A percentile compares a stretch with the other conserved stretches of the same genome.
Evolutionary conservation across 2,329 filamentous ascomycete genomes (phyloP).

Genomic region (Penicillium digitatum): DNA sequence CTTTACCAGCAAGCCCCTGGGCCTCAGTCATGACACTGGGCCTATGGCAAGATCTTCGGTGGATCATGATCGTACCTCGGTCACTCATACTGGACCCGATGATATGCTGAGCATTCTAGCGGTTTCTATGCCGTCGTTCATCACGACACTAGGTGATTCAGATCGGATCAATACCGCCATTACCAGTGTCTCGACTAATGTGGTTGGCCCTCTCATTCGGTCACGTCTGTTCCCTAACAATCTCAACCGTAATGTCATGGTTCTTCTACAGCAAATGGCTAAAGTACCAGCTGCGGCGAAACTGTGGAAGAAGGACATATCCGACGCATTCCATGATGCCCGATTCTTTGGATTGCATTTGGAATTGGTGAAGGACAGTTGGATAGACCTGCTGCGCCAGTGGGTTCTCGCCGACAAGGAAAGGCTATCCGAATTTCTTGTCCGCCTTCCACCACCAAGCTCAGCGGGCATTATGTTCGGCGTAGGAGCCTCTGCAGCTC

Average conservation of each 20-base stretch:
- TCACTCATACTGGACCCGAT: constrained; percentile 54
- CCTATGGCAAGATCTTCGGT: constrained; percentile 41
- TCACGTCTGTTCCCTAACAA: constrained; percentile 85
- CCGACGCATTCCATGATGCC: constrained; percentile 85
- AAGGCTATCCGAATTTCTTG: constrained; percentile 73
- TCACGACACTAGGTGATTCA: constrained; percentile 76
- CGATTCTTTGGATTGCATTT: constrained; percentile 74
- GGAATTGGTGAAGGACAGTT: constrained; percentile 64
- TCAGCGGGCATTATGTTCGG: constrained; percentile 97
- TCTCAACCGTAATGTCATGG: constrained; percentile 66
- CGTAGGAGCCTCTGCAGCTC: constrained; percentile 89
- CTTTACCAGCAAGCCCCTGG: constrained; percentile 81
- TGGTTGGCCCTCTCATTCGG: constrained; percentile 76
- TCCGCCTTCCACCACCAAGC: constrained; percentile 75
- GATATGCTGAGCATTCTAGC: constrained; percentile 78
- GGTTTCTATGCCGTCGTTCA: constrained; percentile 71
- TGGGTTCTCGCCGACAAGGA: constrained; percentile 87
- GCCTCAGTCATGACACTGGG: constrained; percentile 59
- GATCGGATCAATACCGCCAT: constrained; percentile 79
- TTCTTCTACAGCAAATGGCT: constrained; percentile 71
- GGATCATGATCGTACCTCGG: constrained; percentile 38
- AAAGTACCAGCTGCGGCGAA: constrained; percentile 78
- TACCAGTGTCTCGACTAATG: constrained; percentile 73
- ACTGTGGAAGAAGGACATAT: constrained; percentile 86
- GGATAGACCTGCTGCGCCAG: constrained; percentile 79